Percentiles rank a stretch among this genome's conserved stretches.
Conservation (phyloP, 768 basidiomycete genomes). For the Amanita rubescens region DNA sequence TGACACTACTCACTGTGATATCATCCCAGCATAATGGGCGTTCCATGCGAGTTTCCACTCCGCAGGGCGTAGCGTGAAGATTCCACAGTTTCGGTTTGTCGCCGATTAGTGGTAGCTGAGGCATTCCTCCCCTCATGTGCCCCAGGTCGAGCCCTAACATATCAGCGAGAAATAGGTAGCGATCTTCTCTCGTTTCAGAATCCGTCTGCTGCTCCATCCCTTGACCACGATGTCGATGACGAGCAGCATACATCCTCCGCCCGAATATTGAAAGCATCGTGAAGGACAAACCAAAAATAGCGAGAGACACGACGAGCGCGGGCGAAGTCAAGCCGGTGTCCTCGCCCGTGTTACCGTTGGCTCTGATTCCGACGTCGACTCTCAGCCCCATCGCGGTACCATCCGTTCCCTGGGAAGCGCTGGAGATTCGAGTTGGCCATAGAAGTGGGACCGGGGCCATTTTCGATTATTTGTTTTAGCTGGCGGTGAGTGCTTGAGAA, state of each 20-base stretch:
- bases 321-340: slow-evolving; percentile 33
- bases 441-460: neutral
- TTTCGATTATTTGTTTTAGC: too few relatives aligned
- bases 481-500: too few relatives aligned
- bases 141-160: neutral
- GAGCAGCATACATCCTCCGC: slow-evolving; percentile 15
- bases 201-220: neutral
- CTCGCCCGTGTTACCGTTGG: neutral
- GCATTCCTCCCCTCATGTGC: neutral
- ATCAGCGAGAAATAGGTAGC: neutral
- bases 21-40: slow-evolving; percentile 26
- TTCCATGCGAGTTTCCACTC: neutral
- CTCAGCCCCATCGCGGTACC: neutral
- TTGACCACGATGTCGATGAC: neutral
- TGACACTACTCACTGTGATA: slow-evolving; percentile 38
- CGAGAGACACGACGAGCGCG: slow-evolving; percentile 50
- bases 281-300: slow-evolving; percentile 47
- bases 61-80: slow-evolving; percentile 21
- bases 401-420: neutral
- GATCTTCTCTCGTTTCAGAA: neutral
- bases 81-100: slow-evolving; percentile 41
- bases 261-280: slow-evolving; percentile 42
- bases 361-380: neutral
- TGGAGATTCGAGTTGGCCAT: neutral
- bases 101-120: neutral